phyloP scores from a whole-genome alignment of 176 grass and related monocot genomes.

The Bolboschoenus planiculmis region DNA sequence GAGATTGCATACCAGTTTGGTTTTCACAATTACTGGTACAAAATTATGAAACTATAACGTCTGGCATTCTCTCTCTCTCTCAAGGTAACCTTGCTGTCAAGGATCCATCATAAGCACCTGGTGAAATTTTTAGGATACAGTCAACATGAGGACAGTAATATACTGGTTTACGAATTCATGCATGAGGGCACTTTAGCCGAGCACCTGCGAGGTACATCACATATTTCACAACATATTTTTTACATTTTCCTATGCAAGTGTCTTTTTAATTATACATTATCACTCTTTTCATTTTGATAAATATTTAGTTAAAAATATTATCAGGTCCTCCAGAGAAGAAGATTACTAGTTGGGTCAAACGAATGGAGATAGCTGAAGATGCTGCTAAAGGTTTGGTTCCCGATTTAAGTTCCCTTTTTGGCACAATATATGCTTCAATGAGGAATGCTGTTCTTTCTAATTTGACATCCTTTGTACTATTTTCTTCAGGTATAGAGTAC shows the following conservation, averaged over 20 bases:
- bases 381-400: slow-evolving; percentile 57
- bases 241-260: background rate
- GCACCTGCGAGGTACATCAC: slow-evolving; percentile 61
- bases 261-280: background rate
- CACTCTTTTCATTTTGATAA: background rate
- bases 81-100: slow-evolving; percentile 90
- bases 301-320: background rate
- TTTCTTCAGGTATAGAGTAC: slow-evolving; percentile 73
- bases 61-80: background rate
- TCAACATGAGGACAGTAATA: slow-evolving; percentile 89
- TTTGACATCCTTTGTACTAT: background rate
- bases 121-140: slow-evolving; percentile 94
- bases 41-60: background rate
- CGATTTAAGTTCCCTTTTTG: background rate
- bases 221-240: background rate
- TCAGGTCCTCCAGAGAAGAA: slow-evolving; percentile 53
- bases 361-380: slow-evolving; percentile 94
- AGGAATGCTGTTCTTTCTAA: background rate
- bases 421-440: background rate
- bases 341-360: slow-evolving; percentile 77
- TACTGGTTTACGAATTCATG: slow-evolving; percentile 98
- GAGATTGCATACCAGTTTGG: background rate
- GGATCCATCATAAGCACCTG: slow-evolving; percentile 92
- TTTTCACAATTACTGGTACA: background rate
- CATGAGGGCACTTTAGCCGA: slow-evolving; percentile 83